Conservation (phyloP, 1,284 basidiomycete species). For the Cutaneotrichosporon sp. region DNA sequence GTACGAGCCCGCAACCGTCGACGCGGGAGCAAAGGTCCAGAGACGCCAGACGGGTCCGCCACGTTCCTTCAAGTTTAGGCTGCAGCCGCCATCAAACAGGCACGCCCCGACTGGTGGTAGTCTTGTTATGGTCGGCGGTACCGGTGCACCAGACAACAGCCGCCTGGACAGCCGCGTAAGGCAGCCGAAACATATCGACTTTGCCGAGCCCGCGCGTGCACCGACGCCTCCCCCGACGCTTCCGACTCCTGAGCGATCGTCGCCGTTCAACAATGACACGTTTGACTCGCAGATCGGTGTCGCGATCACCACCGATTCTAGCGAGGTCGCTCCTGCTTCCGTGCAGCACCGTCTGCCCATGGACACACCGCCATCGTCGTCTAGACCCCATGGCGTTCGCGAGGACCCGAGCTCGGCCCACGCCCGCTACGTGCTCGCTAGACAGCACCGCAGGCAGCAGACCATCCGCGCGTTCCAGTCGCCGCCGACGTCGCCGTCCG, state of each 20-base stretch:
- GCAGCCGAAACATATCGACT: constrained; percentile 7
- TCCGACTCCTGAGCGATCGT: constrained; percentile 9
- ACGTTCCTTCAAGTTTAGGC: constrained; percentile 13
- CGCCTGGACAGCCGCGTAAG: constrained; percentile 2
- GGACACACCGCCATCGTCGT: constrained; percentile 5
- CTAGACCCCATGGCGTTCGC: not conserved
- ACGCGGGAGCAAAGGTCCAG: not conserved
- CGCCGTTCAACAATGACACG: constrained; percentile 9
- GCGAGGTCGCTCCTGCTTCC: not conserved
- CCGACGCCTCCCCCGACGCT: constrained; percentile 6
- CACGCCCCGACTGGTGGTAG: not conserved
- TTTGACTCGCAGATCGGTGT: constrained; percentile 28
- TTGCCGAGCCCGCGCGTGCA: constrained; percentile 7
- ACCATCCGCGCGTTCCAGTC: constrained; percentile 37
- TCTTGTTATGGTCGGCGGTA: constrained; percentile 5
- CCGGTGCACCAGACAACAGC: not conserved
- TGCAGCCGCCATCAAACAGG: constrained; percentile 1
- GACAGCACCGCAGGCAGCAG: constrained; percentile 35
- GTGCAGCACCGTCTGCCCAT: constrained; percentile 3
- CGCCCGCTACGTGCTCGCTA: constrained; percentile 33
- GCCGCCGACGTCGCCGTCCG: constrained; percentile 12
- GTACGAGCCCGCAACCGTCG: not conserved
- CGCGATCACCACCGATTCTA: constrained; percentile 26
- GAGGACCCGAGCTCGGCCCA: constrained; percentile 25
- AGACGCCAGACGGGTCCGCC: constrained; percentile 13